Base-by-base conservation (phyloP, 2,329 filamentous ascomycete genomes). In the Colletotrichum eleusines region DNA sequence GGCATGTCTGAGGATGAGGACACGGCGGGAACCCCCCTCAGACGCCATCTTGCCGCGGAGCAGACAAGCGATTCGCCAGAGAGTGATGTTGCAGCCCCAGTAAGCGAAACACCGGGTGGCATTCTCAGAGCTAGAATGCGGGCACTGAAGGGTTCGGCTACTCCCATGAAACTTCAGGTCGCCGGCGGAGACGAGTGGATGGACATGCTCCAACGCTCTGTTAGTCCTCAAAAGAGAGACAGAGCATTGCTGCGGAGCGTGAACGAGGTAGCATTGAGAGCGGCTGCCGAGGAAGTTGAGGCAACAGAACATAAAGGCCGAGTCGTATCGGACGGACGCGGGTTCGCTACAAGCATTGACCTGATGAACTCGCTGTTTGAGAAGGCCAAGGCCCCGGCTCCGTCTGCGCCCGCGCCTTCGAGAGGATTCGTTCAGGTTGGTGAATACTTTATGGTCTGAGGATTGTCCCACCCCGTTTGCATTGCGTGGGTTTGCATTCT, bases 351-450 rank as follows among this genome's bases (percentile, higher is more conserved):
- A 26, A 95, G 93, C 77, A 97, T 98, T 82, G 96, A 98, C 84
- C 85, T 98, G 79, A 98, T 97, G 94, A 95, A 97, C 79, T 97
- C 94, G 58, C 85, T 98, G 66, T 98, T 97, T 81, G 92, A 93
- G 79, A 89, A 92, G 81, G 87, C 90, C 73, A 90, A 88, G 83
- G 86, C 85, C 63, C 86, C 86, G 73, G 86, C 85, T 63, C 86
- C 86, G 73, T 81, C 83, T 63, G 84, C 84, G 73, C 81, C 84
- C 44, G 78, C 84, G 74, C 80, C 85, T 71, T 83, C 85, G 76
- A 89, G 89, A 82, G 92, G 93, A 78, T 93, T 95, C 81, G 91
- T 87, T 69, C 87, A 98, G 95, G 96, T 98, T 90, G 92, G 95
- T 95, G 82, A 84, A 76, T 78, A 80, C 74, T 75, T 83, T 78